phyloP scores from a whole-genome alignment of 768 basidiomycete species.

The Leccinum disarticulatum region DNA sequence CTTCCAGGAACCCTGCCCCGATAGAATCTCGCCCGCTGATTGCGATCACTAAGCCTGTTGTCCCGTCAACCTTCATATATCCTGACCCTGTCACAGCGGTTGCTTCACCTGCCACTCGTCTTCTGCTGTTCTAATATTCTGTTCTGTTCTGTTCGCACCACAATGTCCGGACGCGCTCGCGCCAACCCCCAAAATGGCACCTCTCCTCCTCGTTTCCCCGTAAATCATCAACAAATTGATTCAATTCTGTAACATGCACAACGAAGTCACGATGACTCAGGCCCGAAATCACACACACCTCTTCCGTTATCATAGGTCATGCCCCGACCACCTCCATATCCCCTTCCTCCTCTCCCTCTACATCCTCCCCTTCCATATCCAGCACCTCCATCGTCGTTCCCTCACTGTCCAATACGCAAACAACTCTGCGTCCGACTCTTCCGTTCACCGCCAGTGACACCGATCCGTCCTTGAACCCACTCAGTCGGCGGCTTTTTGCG shows the following conservation, averaged over 20 bases:
- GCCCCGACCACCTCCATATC: conserved; percentile 28
- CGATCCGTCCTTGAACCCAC: conserved; percentile 48
- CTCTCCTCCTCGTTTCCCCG: conserved; percentile 31
- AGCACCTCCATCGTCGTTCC: conserved; percentile 69
- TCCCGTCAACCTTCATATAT: conserved; percentile 16
- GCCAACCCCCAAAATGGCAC: conserved; percentile 28
- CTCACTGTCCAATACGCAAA: conserved; percentile 65
- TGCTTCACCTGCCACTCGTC: conserved; percentile 7
- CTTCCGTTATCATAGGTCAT: conserved; percentile 16
- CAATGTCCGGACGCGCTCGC: conserved; percentile 38
- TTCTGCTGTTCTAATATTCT: conserved; percentile 26
- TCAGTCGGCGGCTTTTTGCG: conserved; percentile 55
- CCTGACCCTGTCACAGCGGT: conserved; percentile 18
- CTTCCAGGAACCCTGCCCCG: conserved; percentile 31
- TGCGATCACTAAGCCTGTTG: conserved; percentile 21
- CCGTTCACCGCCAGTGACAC: conserved; percentile 74
- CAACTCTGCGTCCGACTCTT: conserved; percentile 68
- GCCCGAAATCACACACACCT: conserved; percentile 12
- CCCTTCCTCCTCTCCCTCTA: conserved; percentile 40
- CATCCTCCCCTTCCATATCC: conserved; percentile 69
- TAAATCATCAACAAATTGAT: conserved; percentile 18
- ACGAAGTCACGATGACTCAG: conserved; percentile 29
- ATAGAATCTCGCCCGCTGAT: conserved; percentile 26
- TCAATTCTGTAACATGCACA: conserved; percentile 18
- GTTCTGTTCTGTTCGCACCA: conserved; percentile 40